A percentile compares a stretch with the other conserved stretches of the same genome.
Conservation (phyloP, 352 stramenopile species). For the Pythium biforme region DNA sequence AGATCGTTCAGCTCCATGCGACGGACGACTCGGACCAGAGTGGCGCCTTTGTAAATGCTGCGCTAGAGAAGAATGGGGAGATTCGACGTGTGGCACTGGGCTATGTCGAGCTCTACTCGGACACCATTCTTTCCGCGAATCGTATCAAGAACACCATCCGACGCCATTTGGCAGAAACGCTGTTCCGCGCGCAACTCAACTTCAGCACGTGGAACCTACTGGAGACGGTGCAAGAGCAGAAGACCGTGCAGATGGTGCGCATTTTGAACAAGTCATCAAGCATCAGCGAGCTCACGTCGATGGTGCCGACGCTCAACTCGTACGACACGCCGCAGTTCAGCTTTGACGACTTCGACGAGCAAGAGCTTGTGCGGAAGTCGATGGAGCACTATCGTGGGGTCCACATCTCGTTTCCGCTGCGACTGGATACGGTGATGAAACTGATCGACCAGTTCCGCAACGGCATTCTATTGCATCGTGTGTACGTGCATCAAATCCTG, state of each 20-base stretch:
- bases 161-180: conserved; percentile 62
- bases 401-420: conserved; percentile 68
- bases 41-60: conserved; percentile 59
- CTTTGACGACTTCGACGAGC: conserved; percentile 46
- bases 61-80: conserved; percentile 44
- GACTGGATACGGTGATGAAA: conserved; percentile 75
- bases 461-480: conserved; percentile 72
- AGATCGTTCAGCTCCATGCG: conserved; percentile 62
- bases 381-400: conserved; percentile 73
- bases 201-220: conserved; percentile 86
- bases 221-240: conserved; percentile 79
- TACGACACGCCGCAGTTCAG: conserved; percentile 56
- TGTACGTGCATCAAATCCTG: conserved; percentile 76
- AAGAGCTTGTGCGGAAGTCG: conserved; percentile 59
- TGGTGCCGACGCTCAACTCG: conserved; percentile 74
- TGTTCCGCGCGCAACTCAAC: conserved; percentile 81
- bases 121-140: conserved; percentile 73
- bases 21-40: conserved; percentile 56
- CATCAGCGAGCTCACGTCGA: conserved; percentile 76
- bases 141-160: conserved; percentile 80
- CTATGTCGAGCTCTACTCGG: conserved; percentile 79
- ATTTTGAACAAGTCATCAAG: conserved; percentile 84
- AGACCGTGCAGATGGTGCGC: conserved; percentile 81
- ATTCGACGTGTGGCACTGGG: conserved; percentile 53
- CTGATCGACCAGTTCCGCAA: conserved; percentile 85